Base-by-base conservation (phyloP, 2,329 filamentous ascomycete genomes). In the Chrysosporium queenslandicum region DNA sequence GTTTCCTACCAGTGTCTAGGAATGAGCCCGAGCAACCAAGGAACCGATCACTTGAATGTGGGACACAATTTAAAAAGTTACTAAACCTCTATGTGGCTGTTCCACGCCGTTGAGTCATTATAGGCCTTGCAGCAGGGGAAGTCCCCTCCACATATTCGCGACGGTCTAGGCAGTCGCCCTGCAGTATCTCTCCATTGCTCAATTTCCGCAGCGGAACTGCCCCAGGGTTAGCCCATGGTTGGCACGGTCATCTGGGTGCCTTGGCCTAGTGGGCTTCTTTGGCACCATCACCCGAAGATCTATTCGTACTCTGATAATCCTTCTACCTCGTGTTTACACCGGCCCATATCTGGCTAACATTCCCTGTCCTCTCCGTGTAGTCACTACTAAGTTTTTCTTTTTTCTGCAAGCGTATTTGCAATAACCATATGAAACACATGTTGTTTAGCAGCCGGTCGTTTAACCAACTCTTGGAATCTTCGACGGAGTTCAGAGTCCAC, bases 281-380 rank as follows among this genome's bases (percentile, higher is more conserved):
- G 9, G 12, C 45, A 32, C 45, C 20, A 37, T 30, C 12, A 47
- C 37, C 21, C 32, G 30, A 50, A 50, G 9, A 34, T 50, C 16
- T 30, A 37, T 25, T 40, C 23, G 37, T 34, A 30, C 34, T 5
- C 4, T 39, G 3, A 12, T 16, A 43, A 11, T 36, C 48, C 25
- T 37, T 30, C 7, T 20, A 12, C 30, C 40, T 51, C 49, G 49
- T 51, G 49, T 51, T 51, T 4, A 45, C 11, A n/a, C 27, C 8
- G 37, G 20, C 40, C 34, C 14, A 14, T 37, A 9, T 16, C 23
- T 16, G 29, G 37, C 30, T 29, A 18, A 27, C 8, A 27, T 36
- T 18, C 29, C 40, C 21, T 45, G 32, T 18, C 39, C 11, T 6
- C 12, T 16, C 20, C 6, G 23, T 43, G 8, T 18, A 45, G 9